Base-by-base conservation (phyloP, 163 green algal species). In the Scenedesmus sp. region DNA sequence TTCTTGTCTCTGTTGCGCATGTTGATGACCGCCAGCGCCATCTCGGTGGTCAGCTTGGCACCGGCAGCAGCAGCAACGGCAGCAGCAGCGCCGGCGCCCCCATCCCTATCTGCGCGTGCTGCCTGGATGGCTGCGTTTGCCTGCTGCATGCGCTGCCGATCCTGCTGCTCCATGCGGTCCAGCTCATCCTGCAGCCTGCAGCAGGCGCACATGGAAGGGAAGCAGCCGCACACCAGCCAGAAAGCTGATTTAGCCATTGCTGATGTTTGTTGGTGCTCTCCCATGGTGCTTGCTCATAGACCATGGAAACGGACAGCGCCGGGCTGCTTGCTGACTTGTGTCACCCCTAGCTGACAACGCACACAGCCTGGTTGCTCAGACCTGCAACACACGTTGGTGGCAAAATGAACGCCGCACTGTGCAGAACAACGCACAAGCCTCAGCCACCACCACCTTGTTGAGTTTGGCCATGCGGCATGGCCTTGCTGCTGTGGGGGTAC, bases 11-110 rank as follows among this genome's bases (percentile, higher is more conserved):
- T 86, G 83, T 92, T 92, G 83, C 89, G 83, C 42, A 44, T 40
- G 73, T 89, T 90, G 83, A 92, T 90, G 37, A 81, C 18, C 9
- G 89, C 89, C 2, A 92, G 46, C 18, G 85, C 85, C 85, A 90
- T 90, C 49, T 73, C 85, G 24, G 70, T 89, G 2, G 72, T 33
- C 16, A 81, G 35, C 81, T 86, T 81, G 61, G 76, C 44, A 16
- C n/a, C 86, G 18, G 9, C 70, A 37, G 42, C 86, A 30, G n/a
- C 86, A 56, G 43, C 24, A 59, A 49, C 65, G 42, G 46, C 65
- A 26, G 79, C 79, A 85, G 79, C 16, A 85, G 40, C 24, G 30
- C 65, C 65, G 0, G 18, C 18, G 1, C 65, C 65, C 30, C 79
- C 59, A 30, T 10, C 43, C 24, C 12, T n/a, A 7, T 44, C 42